Base-by-base conservation (phyloP, 2,329 filamentous ascomycete genomes). In the Colletotrichum paranaense region DNA sequence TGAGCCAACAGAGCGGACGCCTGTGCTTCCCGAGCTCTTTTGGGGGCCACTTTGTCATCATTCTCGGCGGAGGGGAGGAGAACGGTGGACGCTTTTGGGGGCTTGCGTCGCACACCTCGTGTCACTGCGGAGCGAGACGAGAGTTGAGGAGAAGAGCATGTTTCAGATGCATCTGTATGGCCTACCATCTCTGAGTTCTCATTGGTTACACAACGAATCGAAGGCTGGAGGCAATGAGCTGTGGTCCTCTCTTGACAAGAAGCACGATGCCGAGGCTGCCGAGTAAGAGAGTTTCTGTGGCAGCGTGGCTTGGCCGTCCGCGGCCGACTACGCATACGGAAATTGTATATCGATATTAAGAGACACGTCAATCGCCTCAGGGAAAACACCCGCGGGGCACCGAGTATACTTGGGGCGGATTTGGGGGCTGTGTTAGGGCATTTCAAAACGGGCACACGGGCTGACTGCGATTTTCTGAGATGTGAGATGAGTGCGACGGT, bases 121-220 rank as follows among this genome's bases (percentile, higher is more conserved):
- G 59, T 73, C 55, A 69, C 59, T 73, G 70, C 70, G 70, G 59
- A 69, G 70, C 59, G 65, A n/a, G 19, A 11, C 42, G 42, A 49
- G 42, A 49, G 42, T n/a, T 19, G 42, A 64, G 59, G 49, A 35
- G 64, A 32, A 60, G 70, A 64, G 55, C 42, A 60, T 70, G 70
- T 73, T 73, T 73, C 70, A 73, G 70, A 73, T 69, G 67, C 55
- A 66, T 69, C 52, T 64, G 38, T 60, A 32, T 26, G 24, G 65
- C 38, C 38, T 53, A 53, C 6, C 52, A 16, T 16, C 24, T 65
- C 22, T 30, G 26, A 3, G 5, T 6, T 56, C 12, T 49, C 32
- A 73, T 73, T 73, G 70, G 66, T 19, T 24, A 8, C 32, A 30
- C 55, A 65, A 49, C 70, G 70, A 73, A 32, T 42, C 38, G 38